Evolutionary conservation across 2,329 filamentous ascomycete species (phyloP).

Genomic region (Paecilomyces formosus): DNA sequence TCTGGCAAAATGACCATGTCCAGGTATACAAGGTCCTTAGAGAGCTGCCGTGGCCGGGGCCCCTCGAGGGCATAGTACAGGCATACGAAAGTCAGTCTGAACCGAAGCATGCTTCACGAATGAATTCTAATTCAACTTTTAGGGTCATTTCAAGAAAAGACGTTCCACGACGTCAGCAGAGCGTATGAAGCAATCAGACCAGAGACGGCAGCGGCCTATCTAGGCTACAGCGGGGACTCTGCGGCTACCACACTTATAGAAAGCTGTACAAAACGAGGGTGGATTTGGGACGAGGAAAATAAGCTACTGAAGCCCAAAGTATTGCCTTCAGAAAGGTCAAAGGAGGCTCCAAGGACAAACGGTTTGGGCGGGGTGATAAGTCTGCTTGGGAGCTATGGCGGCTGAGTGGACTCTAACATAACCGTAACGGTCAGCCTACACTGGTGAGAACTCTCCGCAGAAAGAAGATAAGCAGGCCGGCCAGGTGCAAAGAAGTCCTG

Average conservation of each 20-base stretch:
- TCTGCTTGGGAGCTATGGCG: conserved; percentile 21
- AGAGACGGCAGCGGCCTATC: conserved; percentile 25
- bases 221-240: conserved; percentile 24
- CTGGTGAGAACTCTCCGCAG: background rate
- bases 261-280: conserved; percentile 27
- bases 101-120: conserved; percentile 2
- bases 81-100: conserved; percentile 26
- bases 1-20: conserved; percentile 30
- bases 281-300: conserved; percentile 29
- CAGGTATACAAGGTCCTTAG: conserved; percentile 29
- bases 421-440: background rate
- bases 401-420: conserved; percentile 9
- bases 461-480: background rate
- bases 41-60: conserved; percentile 25
- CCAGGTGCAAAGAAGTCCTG: background rate
- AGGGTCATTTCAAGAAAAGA: conserved; percentile 31
- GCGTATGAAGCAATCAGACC: conserved; percentile 34
- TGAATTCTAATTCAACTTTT: background rate
- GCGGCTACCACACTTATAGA: conserved; percentile 21
- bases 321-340: conserved; percentile 10
- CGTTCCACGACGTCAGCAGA: conserved; percentile 28
- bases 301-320: conserved; percentile 27
- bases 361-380: conserved; percentile 26
- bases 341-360: conserved; percentile 11
- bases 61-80: conserved; percentile 21